Evolutionary conservation across 192 early-diverging fungal genomes (phyloP), one percentile per base, ranked within the genome.

Genomic region (Chytriomyces confervae): DNA sequence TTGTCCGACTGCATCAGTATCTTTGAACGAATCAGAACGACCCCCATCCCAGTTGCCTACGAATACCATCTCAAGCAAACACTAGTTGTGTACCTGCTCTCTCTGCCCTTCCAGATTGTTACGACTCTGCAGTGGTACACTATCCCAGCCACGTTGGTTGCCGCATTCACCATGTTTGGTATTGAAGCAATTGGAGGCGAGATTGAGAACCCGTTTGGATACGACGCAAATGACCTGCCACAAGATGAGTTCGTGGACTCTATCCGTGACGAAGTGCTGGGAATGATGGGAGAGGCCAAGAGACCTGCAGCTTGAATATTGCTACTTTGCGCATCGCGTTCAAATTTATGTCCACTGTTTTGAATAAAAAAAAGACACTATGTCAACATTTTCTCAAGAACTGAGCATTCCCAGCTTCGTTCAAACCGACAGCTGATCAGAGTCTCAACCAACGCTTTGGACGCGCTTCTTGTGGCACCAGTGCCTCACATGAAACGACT

Each of bases 141-240:
- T 62, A 91, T 96, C 57, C 84, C 91, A 6, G 76, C 94, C 11
- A 85, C 90, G 65, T 84, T 90, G 62, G 81, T 96, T 8, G 84
- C 90, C 1, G 79, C 91, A 1, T 94, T 95, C 70, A 79, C 77
- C 27, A 57, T 96, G 77, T 81, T 96, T 20, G 96, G 96, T 77
- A 93, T 98, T 66, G 91, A 95, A 66, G 83, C 83, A 11, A 96
- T 97, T 69, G 95, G 93, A 43, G 86, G 87, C 18, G 93, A 96
- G 84, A 96, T 98, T 67, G 95, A 98, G 85, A 96, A 97, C 79
- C 95, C 95, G 9, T 96, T 97, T 80, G 93, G 93, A 47, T 86
- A 89, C 76, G 77, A 79, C 61, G 69, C 70, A 46, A 79, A 79
- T 50, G 77, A 75, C 5, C 65, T 76, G 13, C 75, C 75, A 10